Evolutionary conservation across 805 yeast species (phyloP), one percentile per base, ranked within the genome.

Genomic region (Candida loeiensis): DNA sequence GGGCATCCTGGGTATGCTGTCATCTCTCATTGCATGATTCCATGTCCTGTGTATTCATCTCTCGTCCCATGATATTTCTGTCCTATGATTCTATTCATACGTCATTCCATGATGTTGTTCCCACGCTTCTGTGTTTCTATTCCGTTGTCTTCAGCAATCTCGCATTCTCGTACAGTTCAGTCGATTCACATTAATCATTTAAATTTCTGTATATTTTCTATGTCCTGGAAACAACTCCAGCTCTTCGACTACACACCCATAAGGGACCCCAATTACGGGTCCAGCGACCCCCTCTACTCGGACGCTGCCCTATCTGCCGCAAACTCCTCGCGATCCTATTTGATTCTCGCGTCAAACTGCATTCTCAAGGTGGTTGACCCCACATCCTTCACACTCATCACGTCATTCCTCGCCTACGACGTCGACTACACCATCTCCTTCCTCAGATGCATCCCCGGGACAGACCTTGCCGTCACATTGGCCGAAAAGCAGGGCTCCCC

Each of bases 231-330:
- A 35, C 39, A 36, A 54, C 85, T 91, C 61, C 87, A 86, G 45
- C 85, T 91, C 60, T 89, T 85, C 58, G 96, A 88, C 39, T 73
- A 77, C 26, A 73, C 80, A 0, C 96, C 96, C 4, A 83, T 93
- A 14, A 66, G 80, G 45, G 99, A 93, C 55, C 98, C 98, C 4
- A 67, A 76, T 44, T 72, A 76, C 41, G 81, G 82, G 5, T 68
- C 82, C 0, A 70, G 69, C 3, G 66, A 72, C 4, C 83, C 85
- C 0, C 66, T 90, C 18, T 90, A 83, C 59, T 86, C 96, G 1
- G 96, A 89, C 54, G 80, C 90, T 1, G 30, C 40, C 12, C 40
- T 37, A 8, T 25, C 36, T 9, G 79, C 88, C 1, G 73, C 84
- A 4, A 71, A 82, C 29, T 67, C 88, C 2, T 68, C 84, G 2